Evolutionary conservation across 805 yeast genomes (phyloP).

Genomic region (Sugiyamaella americana): DNA sequence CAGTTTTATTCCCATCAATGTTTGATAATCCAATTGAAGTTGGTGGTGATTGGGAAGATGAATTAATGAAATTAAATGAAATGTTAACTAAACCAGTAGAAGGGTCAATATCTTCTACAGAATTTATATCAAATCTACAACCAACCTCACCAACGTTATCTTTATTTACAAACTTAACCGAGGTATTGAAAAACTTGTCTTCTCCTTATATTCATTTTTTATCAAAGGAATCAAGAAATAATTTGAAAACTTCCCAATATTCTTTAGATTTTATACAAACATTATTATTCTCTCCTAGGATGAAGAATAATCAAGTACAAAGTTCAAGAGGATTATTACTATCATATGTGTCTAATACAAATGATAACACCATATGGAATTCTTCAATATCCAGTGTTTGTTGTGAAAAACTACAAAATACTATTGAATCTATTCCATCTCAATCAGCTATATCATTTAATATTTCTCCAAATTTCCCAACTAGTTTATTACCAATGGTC

Average conservation of each 20-base stretch:
- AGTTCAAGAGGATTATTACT: background rate
- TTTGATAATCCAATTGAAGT: conserved; percentile 5
- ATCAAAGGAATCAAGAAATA: background rate
- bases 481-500: conserved; percentile 19
- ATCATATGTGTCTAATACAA: background rate
- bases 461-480: conserved; percentile 20
- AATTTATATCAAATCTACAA: too few species aligned
- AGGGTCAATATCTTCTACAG: too few species aligned
- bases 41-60: conserved; percentile 11
- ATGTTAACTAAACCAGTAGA: conserved; percentile 2
- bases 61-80: conserved; percentile 17
- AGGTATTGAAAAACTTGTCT: background rate
- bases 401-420: background rate
- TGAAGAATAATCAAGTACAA: background rate
- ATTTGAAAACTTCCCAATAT: background rate
- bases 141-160: background rate
- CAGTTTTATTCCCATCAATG: conserved; percentile 29
- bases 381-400: background rate
- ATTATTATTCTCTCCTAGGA: background rate
- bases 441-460: conserved; percentile 3
- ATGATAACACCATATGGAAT: background rate
- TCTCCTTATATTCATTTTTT: background rate
- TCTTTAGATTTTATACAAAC: background rate
- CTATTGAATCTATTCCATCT: background rate
- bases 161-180: background rate